phyloP scores from a whole-genome alignment of 305 asterid genomes.

The Fraxinus latifolia region DNA sequence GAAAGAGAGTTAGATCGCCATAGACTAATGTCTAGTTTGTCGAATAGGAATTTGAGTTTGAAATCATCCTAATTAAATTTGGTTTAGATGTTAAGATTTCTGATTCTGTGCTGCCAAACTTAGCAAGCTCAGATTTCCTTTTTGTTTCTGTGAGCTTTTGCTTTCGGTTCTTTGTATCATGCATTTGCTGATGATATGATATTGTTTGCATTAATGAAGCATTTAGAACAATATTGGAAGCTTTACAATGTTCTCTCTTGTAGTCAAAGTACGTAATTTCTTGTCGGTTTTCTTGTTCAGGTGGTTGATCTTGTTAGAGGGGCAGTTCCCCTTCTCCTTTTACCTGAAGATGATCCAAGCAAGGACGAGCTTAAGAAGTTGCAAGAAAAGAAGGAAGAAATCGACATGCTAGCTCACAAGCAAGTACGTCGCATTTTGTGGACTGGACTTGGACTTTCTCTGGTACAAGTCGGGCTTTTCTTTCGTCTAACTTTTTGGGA shows the following conservation, averaged over 20 bases:
- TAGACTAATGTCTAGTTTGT: neutral
- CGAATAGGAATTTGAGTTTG: neutral
- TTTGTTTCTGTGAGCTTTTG: neutral
- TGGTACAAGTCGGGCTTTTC: constrained; percentile 77
- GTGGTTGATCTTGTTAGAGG: constrained; percentile 82
- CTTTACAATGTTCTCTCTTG: neutral
- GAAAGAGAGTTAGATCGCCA: neutral
- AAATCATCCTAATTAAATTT: neutral
- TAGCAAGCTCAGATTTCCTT: neutral
- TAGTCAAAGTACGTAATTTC: neutral
- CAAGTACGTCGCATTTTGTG: constrained; percentile 84
- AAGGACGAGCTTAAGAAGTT: constrained; percentile 62
- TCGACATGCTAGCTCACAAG: constrained; percentile 73
- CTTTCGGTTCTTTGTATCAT: neutral
- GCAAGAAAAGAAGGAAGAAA: constrained; percentile 62
- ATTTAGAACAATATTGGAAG: neutral
- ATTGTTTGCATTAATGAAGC: neutral
- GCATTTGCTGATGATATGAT: neutral
- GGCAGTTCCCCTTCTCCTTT: constrained; percentile 80
- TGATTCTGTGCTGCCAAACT: neutral
- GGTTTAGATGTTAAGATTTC: neutral
- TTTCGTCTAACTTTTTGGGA: constrained; percentile 98
- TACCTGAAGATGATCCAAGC: constrained; percentile 65
- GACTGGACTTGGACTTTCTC: constrained; percentile 65
- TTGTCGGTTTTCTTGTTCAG: constrained; percentile 37